A percentile compares a stretch with the other conserved stretches of the same genome.
Conservation (phyloP, 768 basidiomycete genomes). For the Tricholoma bakamatsutake region DNA sequence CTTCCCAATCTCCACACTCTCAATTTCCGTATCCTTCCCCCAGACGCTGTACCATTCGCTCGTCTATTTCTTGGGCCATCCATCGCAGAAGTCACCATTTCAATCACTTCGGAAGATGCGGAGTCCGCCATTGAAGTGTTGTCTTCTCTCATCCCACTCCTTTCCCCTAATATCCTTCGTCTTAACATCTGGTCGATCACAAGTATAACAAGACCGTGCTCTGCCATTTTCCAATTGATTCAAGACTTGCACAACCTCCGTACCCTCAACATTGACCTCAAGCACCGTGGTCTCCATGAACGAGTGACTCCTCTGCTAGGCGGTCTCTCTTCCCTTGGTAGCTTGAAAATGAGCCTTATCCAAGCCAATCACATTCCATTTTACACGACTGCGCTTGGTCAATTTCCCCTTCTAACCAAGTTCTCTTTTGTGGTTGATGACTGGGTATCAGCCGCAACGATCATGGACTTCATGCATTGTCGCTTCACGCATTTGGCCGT, state of each 20-base stretch:
- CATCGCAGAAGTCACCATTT: neutral
- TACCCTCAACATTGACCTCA: neutral
- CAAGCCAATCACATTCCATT: neutral
- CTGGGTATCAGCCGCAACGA: neutral
- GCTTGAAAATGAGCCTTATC: neutral
- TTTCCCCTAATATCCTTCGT: neutral
- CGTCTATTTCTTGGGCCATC: neutral
- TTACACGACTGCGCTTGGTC: neutral
- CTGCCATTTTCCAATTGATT: neutral
- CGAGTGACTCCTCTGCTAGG: neutral
- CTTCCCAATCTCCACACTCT: slow-evolving; percentile 1
- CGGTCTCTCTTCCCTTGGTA: neutral
- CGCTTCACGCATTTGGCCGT: neutral
- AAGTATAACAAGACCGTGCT: neutral
- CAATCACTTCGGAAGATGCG: neutral
- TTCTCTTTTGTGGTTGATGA: neutral
- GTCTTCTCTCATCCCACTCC: neutral
- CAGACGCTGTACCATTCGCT: neutral
- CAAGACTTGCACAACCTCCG: neutral
- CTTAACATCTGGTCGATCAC: neutral
- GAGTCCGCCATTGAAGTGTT: neutral
- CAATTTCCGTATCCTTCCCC: neutral
- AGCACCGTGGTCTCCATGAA: neutral
- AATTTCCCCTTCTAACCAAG: neutral
- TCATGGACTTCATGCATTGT: neutral